Evolutionary conservation across 2,329 filamentous ascomycete genomes (phyloP), one percentile per base, ranked within the genome.

Genomic region (Ophiostoma montium): DNA sequence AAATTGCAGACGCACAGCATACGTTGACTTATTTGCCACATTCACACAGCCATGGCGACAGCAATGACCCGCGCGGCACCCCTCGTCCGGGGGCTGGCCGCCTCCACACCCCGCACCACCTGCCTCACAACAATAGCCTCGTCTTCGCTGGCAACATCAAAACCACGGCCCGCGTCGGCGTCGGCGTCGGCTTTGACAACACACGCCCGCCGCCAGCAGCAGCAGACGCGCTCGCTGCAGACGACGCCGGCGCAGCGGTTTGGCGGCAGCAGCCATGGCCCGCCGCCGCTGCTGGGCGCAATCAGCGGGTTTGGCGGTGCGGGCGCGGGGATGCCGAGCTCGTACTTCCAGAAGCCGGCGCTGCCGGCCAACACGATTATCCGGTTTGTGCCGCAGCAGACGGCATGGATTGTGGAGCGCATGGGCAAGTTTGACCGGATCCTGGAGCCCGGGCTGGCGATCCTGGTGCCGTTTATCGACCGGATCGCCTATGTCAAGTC

Each of bases 391-490:
- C 92, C 92, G n/a, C 92, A 98, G 68, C 92, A 98, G 71, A 96
- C 90, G 59, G 92, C 92, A 65, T 98, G 92, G 92, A 90, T 98
- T 52, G 92, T 98, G 50, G 92, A 98, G 76, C 89, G 92, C 62
- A 98, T 98, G 92, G 92, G 92, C 60, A 92, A 89, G 67, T 98
- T 95, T 71, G 84, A 86, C 68, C 78, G 89, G 53, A 95, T 98
- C 60, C 71, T 98, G 46, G 79, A 95, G 59, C 92, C 92, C 3
- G 92, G 92, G 50, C 72, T 98, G 54, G 89, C 92, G 19, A 75
- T 98, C 54, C 69, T 98, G 57, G 74, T 92, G 49, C 92, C 92
- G 1, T 84, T 96, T 57, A 70, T 98, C 64, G 92, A 98, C 67
- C 84, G 88, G 54, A 96, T 98, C 65, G 85, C 92, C 58, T 98